Conservation (phyloP, 225 moss, liverwort and hornwort species). For the Polytrichum commune region DNA sequence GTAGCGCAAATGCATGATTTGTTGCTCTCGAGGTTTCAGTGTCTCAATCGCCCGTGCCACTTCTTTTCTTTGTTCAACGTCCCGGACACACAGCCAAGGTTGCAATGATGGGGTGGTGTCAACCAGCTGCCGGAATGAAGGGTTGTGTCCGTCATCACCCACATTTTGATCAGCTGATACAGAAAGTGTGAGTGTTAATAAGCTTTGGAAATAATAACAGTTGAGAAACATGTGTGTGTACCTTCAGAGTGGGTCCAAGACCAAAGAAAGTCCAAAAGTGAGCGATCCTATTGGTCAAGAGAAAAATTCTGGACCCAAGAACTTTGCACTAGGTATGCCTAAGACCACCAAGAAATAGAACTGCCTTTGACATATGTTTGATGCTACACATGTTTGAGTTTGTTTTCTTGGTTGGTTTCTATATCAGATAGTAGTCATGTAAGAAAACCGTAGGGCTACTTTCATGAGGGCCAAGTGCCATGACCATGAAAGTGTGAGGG, state of each 20-base stretch:
- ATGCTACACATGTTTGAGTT: too few species aligned
- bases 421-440: too few species aligned
- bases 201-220: not conserved
- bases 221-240: not conserved
- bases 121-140: constrained; percentile 32
- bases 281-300: too few species aligned
- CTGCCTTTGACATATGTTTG: too few species aligned
- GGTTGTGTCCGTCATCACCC: constrained; percentile 21
- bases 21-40: constrained; percentile 69
- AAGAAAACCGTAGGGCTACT: too few species aligned
- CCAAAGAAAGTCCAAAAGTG: too few species aligned
- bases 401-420: too few species aligned
- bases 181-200: too few species aligned
- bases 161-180: not conserved
- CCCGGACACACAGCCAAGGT: constrained; percentile 57
- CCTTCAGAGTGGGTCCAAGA: not conserved
- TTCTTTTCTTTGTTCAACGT: constrained; percentile 62
- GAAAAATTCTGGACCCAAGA: too few species aligned
- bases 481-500: too few species aligned
- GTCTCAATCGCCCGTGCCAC: constrained; percentile 56
- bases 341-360: too few species aligned
- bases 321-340: not conserved
- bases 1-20: constrained; percentile 31
- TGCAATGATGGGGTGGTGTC: constrained; percentile 30
- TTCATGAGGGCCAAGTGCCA: too few species aligned